Base-by-base conservation (phyloP, 495 filamentous ascomycete species). In the Penicillium fimorum region DNA sequence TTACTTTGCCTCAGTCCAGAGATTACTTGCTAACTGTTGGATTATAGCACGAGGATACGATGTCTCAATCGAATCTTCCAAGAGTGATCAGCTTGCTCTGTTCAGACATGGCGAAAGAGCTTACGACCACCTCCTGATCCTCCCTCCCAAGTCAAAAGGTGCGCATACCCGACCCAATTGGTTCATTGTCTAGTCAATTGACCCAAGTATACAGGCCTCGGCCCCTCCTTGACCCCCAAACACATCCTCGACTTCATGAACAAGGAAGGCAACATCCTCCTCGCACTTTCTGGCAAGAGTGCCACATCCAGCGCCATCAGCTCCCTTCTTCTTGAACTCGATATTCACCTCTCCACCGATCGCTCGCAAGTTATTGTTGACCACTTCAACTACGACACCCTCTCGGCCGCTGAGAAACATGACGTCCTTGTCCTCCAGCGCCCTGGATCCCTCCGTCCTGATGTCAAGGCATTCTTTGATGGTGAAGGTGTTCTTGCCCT, bases 91-190 rank as follows among this genome's bases (percentile, higher is more conserved):
- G 60, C 79, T 98, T 62, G 81, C 86, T 45, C 79, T 98, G 58
- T 96, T 97, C 79, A 75, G 84, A 66, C 85, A 90, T 58, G 95
- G 94, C 69, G 91, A 93, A 73, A 85, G 85, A 70, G 82, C 84
- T 58, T 96, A 92, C 71, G 94, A 97, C 76, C 93, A 98, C 66
- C 73, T 96, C 49, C 70, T 97, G 49, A 79, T 98, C 56, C 83
- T 97, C 30, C 94, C 94, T 24, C 80, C 87, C 17, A 93, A 89
- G 73, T 84, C 89, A 4, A 97, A 97, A 80, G 92, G 90, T 91
- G 69, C 63, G 66, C n/a, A 47, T 27, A 10, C 13, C 42, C 30
- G 13, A n/a, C 6, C 10, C 5, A 46, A 50, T 12, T 22, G n/a
- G 5, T 43, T 3, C 41, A 4, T 22, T 9, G 8, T 18, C 13